phyloP scores from a whole-genome alignment of 1,139 yeast genomes.

The Protomyces gravidus region DNA sequence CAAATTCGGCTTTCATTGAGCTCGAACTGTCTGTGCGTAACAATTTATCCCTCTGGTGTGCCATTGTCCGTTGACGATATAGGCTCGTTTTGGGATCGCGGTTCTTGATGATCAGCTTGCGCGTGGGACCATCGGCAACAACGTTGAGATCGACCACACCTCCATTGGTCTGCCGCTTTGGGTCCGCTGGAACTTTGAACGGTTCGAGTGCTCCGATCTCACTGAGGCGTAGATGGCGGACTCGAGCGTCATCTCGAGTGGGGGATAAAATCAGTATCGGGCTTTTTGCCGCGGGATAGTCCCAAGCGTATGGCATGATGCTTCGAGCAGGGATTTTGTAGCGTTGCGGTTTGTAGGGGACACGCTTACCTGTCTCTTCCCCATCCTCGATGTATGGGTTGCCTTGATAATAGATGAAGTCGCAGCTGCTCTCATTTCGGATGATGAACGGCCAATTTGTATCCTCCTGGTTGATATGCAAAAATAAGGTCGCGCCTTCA shows the following conservation, averaged over 20 bases:
- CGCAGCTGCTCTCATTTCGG: constrained; percentile 79
- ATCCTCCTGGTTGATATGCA: constrained; percentile 67
- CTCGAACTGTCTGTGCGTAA: constrained; percentile 27
- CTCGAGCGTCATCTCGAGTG: constrained; percentile 49
- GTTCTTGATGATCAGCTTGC: constrained; percentile 74
- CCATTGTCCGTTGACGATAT: constrained; percentile 30
- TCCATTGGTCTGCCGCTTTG: constrained; percentile 39
- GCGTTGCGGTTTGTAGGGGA: constrained; percentile 51
- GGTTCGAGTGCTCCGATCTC: constrained; percentile 91
- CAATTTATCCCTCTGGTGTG: background rate
- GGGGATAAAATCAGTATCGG: constrained; percentile 75
- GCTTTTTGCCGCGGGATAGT: constrained; percentile 82
- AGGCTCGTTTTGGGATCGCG: constrained; percentile 54
- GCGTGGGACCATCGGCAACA: constrained; percentile 94
- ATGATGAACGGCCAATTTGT: constrained; percentile 90
- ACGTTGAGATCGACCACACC: constrained; percentile 72
- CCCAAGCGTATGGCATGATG: constrained; percentile 99
- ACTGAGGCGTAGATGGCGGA: constrained; percentile 75
- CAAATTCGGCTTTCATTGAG: constrained; percentile 49
- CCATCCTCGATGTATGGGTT: constrained; percentile 33
- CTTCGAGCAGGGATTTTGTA: constrained; percentile 82
- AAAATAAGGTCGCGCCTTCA: constrained; percentile 76
- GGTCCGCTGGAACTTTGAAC: constrained; percentile 52
- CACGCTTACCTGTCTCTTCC: constrained; percentile 40
- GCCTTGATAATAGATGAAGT: constrained; percentile 78